phyloP scores from a whole-genome alignment of 1,284 basidiomycete genomes.

The Ganoderma resinaceum region DNA sequence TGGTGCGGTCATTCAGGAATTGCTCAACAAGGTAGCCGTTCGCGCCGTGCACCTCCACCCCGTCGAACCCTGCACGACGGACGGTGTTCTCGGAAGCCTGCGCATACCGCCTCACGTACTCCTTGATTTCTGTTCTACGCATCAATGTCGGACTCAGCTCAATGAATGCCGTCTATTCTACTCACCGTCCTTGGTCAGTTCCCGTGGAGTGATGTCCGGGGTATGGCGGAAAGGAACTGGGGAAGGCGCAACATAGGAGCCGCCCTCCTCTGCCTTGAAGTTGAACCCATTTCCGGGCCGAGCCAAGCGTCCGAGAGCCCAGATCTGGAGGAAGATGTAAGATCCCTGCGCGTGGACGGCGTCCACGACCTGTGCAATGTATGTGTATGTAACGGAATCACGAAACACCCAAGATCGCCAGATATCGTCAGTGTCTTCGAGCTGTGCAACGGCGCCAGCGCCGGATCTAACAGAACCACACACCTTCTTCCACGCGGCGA shows the following conservation, averaged over 20 bases:
- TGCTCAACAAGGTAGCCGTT: slow-evolving; percentile 48
- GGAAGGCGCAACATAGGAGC: background rate
- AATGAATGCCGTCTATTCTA: background rate
- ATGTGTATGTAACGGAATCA: background rate
- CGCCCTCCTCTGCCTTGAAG: background rate
- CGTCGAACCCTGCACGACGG: slow-evolving; percentile 30
- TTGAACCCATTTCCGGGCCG: background rate
- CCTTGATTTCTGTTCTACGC: slow-evolving; percentile 6
- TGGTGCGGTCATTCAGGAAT: slow-evolving; percentile 46
- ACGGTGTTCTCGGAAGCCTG: slow-evolving; percentile 37
- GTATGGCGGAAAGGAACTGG: background rate
- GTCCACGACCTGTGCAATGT: slow-evolving; percentile 25
- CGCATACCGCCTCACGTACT: slow-evolving; percentile 33
- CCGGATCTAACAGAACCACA: background rate
- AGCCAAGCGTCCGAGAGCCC: slow-evolving; percentile 32
- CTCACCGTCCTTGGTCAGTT: slow-evolving; percentile 7
- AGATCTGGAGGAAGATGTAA: slow-evolving; percentile 50
- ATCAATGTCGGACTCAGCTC: background rate
- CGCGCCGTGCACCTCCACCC: slow-evolving; percentile 37
- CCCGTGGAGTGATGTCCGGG: background rate
- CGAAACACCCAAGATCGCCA: background rate
- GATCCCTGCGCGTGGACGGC: slow-evolving; percentile 36
- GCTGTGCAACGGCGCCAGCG: background rate
- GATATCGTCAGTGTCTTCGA: background rate
- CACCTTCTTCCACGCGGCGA: slow-evolving; percentile 55